Conservation (phyloP, 768 basidiomycete genomes). For the Mycena kentingensis region DNA sequence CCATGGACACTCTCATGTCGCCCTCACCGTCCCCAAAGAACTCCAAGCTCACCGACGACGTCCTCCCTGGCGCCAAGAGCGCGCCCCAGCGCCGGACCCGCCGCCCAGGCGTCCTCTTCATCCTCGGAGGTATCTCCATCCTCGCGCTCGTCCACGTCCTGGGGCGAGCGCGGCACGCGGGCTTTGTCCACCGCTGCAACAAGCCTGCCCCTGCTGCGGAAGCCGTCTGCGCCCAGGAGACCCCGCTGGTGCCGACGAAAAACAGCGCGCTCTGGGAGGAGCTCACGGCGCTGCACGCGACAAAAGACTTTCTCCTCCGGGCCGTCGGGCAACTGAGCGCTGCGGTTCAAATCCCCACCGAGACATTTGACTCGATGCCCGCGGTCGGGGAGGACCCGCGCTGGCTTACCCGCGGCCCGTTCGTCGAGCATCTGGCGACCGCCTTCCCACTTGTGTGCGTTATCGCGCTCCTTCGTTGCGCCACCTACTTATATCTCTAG, state of each 20-base stretch:
- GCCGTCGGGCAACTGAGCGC: slow-evolving; percentile 36
- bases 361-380: slow-evolving; percentile 49
- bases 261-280: slow-evolving; percentile 15
- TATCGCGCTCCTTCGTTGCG: neutral
- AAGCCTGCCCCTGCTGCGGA: neutral
- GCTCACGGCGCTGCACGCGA: slow-evolving; percentile 14
- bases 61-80: slow-evolving; percentile 8
- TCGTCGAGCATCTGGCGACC: slow-evolving; percentile 41
- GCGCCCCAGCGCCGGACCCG: neutral
- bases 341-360: slow-evolving; percentile 43
- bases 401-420: slow-evolving; percentile 39
- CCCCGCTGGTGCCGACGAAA: slow-evolving; percentile 2
- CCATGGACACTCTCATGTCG: neutral
- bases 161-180: too few relatives aligned
- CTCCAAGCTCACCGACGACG: neutral
- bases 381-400: slow-evolving; percentile 49
- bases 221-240: slow-evolving; percentile 5
- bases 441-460: slow-evolving; percentile 58
- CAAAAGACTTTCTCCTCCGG: slow-evolving; percentile 29
- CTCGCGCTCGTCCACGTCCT: neutral
- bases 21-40: neutral
- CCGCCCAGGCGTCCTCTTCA: neutral
- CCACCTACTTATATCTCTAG: neutral
- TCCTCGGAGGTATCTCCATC: neutral
- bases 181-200: neutral